Base-by-base conservation (phyloP, 345 rosid species). In the Excoecaria cochinchinensis region DNA sequence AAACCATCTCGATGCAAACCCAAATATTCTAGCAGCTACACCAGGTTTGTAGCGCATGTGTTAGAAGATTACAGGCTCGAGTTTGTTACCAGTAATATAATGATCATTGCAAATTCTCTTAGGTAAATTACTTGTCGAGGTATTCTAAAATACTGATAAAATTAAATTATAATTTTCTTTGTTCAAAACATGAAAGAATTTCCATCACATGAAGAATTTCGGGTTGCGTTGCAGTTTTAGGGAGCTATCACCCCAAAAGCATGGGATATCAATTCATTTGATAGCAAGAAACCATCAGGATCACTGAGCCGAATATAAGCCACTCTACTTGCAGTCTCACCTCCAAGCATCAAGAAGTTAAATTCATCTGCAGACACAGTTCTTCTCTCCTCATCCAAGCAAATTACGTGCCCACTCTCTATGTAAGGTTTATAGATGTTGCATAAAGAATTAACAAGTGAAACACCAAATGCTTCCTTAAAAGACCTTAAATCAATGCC, bases 201-300 rank as follows among this genome's bases (percentile, higher is more conserved):
- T 44, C 9, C 10, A 10, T 44, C 10, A 44, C 10, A 42, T 5
- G 8, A 42, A 42, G 55, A 51, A 51, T 8, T 24, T 16, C 11
- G 3, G 50, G 21, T 5, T 22, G 63, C 7, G 58, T 44, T 53
- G 69, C 52, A 60, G 42, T 72, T 77, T 76, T 77, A 90, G 69
- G 89, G 83, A 81, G 84, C 78, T 74, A 92, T 73, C 36, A 77
- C 81, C 42, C 85, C 75, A 76, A 95, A 95, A 11, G 96, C 92
- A 74, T 83, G 82, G 22, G 96, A 91, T 77, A 92, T 93, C 85
- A 89, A 79, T 78, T 95, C 96, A 61, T 93, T 95, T 4, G 96
- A 95, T 71, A 95, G 70, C 38, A 95, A 89, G 42, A 95, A 93
- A 71, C 99, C 99, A 72, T 91, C 96, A 16, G 97, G 99, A 85